These are phyloP conservation scores for Bruguiera hainesii DNA, from an alignment of 441 rosid genomes.

Conservation along the genomic window DNA sequence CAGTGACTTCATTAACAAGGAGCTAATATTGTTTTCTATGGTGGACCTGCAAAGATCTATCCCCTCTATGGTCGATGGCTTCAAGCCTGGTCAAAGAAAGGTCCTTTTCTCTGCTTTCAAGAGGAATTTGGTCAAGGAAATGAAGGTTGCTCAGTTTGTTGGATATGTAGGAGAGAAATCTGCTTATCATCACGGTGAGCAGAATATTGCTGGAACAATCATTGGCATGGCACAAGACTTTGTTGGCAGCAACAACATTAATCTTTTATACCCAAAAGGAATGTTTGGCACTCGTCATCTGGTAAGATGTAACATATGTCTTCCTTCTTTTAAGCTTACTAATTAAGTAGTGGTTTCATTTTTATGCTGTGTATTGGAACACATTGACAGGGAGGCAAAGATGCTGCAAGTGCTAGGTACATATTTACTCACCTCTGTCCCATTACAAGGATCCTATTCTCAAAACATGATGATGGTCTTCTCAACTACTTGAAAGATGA, in stretches of 20 bases:
- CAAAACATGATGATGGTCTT: constrained; percentile 83
- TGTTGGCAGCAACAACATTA: constrained; percentile 94
- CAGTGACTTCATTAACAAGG: constrained; percentile 93
- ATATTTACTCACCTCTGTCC: constrained; percentile 71
- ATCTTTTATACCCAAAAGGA: constrained; percentile 75
- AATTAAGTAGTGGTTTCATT: not conserved
- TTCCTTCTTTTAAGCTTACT: constrained; percentile 1
- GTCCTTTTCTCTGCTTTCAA: constrained; percentile 84
- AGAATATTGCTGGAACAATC: constrained; percentile 77
- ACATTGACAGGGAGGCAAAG: constrained; percentile 83
- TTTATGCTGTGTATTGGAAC: not conserved
- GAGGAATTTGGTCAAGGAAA: constrained; percentile 69
- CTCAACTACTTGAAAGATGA: constrained; percentile 89
- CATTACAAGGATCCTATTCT: constrained; percentile 68
- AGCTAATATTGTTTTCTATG: constrained; percentile 90
- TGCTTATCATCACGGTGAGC: constrained; percentile 97
- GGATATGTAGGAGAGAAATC: constrained; percentile 91
- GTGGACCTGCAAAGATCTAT: constrained; percentile 99
- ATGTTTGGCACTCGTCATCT: constrained; percentile 83
- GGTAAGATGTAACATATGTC: constrained; percentile 32
- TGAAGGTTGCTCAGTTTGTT: constrained; percentile 75
- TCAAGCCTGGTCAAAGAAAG: constrained; percentile 97
- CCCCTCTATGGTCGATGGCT: constrained; percentile 94
- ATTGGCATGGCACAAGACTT: constrained; percentile 95
- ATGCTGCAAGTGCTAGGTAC: constrained; percentile 91